A percentile compares a stretch with the other conserved stretches of the same genome.
Conservation (phyloP, 2,329 filamentous ascomycete species). For the Penicillium sp. region DNA sequence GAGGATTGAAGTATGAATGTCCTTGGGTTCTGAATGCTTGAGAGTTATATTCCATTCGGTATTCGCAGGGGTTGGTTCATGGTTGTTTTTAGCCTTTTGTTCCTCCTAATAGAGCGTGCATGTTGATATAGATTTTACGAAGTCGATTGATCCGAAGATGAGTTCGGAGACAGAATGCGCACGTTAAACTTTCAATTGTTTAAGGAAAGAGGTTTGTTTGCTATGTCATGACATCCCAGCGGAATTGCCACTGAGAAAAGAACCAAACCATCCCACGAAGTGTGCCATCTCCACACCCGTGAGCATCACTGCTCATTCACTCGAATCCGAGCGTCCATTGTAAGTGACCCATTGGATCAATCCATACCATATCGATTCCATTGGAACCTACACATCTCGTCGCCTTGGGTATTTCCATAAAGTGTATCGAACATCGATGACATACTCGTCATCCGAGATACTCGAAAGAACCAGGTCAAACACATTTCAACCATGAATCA, state of each 20-base stretch:
- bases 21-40: not conserved
- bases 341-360: not conserved
- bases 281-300: not conserved
- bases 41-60: not conserved
- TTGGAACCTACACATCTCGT: constrained; percentile 6
- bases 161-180: not conserved
- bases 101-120: not conserved
- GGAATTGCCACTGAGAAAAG: not conserved
- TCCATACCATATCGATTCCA: constrained; percentile 1
- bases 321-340: not conserved
- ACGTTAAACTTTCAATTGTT: not conserved
- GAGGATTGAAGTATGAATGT: constrained; percentile 1
- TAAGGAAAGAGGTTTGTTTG: not conserved
- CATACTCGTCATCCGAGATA: constrained; percentile 49
- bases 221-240: not conserved
- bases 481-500: constrained; percentile 4
- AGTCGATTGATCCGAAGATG: not conserved
- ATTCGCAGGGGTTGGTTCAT: not conserved
- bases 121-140: not conserved
- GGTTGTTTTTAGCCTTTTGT: not conserved
- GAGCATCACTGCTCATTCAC: not conserved
- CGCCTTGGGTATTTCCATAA: constrained; percentile 16
- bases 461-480: constrained; percentile 9
- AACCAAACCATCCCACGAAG: not conserved
- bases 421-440: constrained; percentile 6